Evolutionary conservation across 345 rosid genomes (phyloP).

Genomic region (Litchi chinensis): DNA sequence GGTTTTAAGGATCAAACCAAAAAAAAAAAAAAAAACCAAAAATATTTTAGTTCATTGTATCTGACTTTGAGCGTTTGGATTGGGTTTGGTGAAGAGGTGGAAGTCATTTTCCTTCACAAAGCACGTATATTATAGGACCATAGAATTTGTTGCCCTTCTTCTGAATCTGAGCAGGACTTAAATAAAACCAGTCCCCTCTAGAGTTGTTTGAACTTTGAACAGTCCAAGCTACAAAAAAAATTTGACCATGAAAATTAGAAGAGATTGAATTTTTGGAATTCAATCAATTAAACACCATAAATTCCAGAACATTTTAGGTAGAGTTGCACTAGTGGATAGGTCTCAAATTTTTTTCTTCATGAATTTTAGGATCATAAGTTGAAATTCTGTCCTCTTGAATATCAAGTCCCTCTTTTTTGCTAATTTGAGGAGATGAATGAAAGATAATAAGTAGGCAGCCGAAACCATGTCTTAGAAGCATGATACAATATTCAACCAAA

Average conservation of each 20-base stretch:
- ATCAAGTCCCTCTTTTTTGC: neutral
- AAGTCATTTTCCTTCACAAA: neutral
- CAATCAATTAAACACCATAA: neutral
- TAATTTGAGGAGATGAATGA: too few relatives aligned
- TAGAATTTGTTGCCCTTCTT: constrained; percentile 11
- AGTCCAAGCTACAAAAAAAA: neutral
- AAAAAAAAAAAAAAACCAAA: too few relatives aligned
- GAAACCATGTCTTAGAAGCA: too few relatives aligned
- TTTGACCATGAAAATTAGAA: constrained; percentile 8
- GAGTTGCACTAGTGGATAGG: constrained; percentile 16
- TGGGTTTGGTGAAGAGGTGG: constrained; percentile 24
- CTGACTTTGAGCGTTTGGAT: neutral
- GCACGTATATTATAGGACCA: neutral
- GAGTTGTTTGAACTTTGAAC: constrained; percentile 22
- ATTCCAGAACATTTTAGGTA: constrained; percentile 16
- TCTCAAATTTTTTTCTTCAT: neutral
- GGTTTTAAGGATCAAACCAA: neutral
- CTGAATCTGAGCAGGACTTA: neutral
- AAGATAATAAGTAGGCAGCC: too few relatives aligned
- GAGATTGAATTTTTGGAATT: neutral
- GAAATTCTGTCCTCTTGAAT: neutral
- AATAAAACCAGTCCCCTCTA: neutral
- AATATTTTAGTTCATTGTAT: neutral
- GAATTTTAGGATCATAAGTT: constrained; percentile 14
- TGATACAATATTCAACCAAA: too few relatives aligned